phyloP scores from a whole-genome alignment of 768 basidiomycete genomes.

The Macrolepiota dolichaula region DNA sequence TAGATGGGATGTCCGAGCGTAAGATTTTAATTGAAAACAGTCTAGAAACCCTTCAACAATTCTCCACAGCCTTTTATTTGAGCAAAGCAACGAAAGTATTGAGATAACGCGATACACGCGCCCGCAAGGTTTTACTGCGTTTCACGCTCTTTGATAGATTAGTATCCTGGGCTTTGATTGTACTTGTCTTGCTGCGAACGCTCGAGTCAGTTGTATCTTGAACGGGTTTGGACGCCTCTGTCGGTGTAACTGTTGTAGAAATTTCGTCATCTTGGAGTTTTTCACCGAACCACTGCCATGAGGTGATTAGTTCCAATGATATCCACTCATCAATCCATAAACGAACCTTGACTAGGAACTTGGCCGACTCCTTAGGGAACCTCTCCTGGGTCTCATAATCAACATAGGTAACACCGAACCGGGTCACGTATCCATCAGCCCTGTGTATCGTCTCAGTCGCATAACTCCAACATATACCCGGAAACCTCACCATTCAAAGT shows the following conservation, averaged over 20 bases:
- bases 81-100: conserved; percentile 12
- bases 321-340: not conserved
- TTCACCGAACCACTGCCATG: conserved; percentile 37
- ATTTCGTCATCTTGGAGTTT: conserved; percentile 19
- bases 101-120: conserved; percentile 11
- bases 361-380: conserved; percentile 60
- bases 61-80: conserved; percentile 4
- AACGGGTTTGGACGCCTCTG: not conserved
- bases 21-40: not conserved
- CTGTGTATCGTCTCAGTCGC: conserved; percentile 15
- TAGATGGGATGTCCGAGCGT: not conserved
- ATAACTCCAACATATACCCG: not conserved
- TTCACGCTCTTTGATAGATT: not conserved
- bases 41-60: conserved; percentile 1
- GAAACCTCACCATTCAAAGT: conserved; percentile 59
- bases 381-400: conserved; percentile 68
- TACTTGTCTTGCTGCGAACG: conserved; percentile 11
- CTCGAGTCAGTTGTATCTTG: not conserved
- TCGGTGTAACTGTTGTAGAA: not conserved
- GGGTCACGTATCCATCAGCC: conserved; percentile 68
- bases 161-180: not conserved
- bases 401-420: conserved; percentile 71
- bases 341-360: conserved; percentile 51
- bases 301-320: not conserved
- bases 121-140: conserved; percentile 5